Base-by-base conservation (phyloP, 768 basidiomycete species). In the Rickenella mellea region DNA sequence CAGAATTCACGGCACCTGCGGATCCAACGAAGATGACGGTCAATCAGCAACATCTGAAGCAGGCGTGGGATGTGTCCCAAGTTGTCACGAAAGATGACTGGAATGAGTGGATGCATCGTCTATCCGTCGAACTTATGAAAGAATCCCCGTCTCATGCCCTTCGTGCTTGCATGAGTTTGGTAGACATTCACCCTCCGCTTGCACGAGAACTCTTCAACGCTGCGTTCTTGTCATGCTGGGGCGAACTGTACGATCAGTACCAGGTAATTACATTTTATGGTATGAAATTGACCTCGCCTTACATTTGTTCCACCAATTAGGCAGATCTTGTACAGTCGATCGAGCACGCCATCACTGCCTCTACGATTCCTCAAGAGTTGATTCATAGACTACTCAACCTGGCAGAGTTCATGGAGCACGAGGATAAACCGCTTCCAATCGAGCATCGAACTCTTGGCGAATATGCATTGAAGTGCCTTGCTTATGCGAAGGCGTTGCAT, bases 321-420 rank as follows among this genome's bases (percentile, higher is more conserved):
- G 94, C 97, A 60, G 92, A 96, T 55, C 76, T 98, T 39, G 92
- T 97, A 29, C 79, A 82, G 19, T 80, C 90, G 1, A 87, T 99
- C 36, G 87, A 93, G 55, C 65, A 63, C 42, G 93, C 94, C 4
- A 83, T 98, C 47, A 81, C 76, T 0, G 85, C 89, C 3, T 66
- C 71, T 12, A 73, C 66, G 7, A 80, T 88, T 4, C 89, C 92
- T 2, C 73, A 88, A 2, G 94, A 98, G 36, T 71, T 98, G 22
- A 85, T 94, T 15, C 89, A 96, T 57, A 76, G 88, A 20, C 66
- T 98, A 12, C 73, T 99, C 42, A 92, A 92, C 59, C 73, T 98
- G 20, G 92, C 92, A 4, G 96, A 99, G 58, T 98, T 98, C 59
- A 94, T 98, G 88, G 96, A 98, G 60, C 94, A 97, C 51, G 93